These are phyloP conservation scores for Spinellus fusiger DNA, from an alignment of 192 early-diverging fungal genomes.

Conservation along the genomic window DNA sequence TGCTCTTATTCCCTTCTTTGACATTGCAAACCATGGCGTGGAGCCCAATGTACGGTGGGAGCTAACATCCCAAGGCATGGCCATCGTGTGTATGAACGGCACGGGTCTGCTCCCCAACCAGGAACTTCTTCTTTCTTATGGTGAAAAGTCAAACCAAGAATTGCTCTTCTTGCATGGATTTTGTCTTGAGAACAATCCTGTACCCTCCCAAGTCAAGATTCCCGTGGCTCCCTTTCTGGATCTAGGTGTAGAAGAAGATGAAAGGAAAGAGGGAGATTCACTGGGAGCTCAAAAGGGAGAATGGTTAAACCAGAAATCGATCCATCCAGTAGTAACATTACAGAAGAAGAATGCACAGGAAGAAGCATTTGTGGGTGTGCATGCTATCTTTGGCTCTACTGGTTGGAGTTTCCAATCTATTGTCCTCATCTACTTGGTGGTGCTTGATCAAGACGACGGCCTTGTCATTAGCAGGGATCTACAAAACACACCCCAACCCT, in stretches of 20 bases:
- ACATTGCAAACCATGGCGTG: slow-evolving; percentile 66
- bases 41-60: slow-evolving; percentile 53
- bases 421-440: slow-evolving; percentile 27
- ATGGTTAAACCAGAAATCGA: slow-evolving; percentile 23
- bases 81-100: slow-evolving; percentile 12
- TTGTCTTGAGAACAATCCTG: slow-evolving; percentile 45
- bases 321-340: slow-evolving; percentile 13
- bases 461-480: neutral
- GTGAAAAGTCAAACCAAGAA: slow-evolving; percentile 64
- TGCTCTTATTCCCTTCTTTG: slow-evolving; percentile 61
- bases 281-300: slow-evolving; percentile 25
- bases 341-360: neutral
- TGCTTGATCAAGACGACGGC: slow-evolving; percentile 30
- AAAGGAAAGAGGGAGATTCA: neutral
- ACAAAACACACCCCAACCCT: neutral
- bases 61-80: slow-evolving; percentile 30
- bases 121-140: slow-evolving; percentile 63
- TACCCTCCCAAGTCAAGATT: slow-evolving; percentile 10
- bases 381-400: neutral
- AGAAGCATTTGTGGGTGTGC: neutral
- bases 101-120: slow-evolving; percentile 1
- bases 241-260: slow-evolving; percentile 17
- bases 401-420: slow-evolving; percentile 22
- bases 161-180: slow-evolving; percentile 70
- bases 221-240: slow-evolving; percentile 20